Percentiles rank a stretch among this genome's conserved stretches.
Evolutionary conservation across 768 basidiomycete genomes (phyloP).

Genomic region (Tricholoma bakamatsutake): DNA sequence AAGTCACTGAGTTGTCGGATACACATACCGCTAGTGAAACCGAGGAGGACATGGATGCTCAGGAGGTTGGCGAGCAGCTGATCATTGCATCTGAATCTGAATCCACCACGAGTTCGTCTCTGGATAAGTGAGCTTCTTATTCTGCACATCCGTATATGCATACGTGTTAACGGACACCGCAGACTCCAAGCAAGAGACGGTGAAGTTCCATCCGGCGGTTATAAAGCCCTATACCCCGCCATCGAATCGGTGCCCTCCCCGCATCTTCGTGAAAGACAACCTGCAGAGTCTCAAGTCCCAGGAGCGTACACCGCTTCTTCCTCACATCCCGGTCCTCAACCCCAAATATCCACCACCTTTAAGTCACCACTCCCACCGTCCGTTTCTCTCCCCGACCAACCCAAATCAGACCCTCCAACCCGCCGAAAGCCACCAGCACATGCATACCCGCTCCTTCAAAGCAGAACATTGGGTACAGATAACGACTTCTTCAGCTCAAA

Average conservation of each 20-base stretch:
- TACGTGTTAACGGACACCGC: background rate
- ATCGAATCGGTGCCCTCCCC: constrained; percentile 6
- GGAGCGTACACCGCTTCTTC: background rate
- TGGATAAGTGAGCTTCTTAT: background rate
- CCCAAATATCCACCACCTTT: constrained; percentile 8
- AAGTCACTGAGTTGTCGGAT: background rate
- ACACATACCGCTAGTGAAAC: background rate
- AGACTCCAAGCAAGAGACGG: background rate
- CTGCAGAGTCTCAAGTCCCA: background rate
- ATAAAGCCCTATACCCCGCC: constrained; percentile 4
- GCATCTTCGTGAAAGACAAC: background rate
- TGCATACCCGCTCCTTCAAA: constrained; percentile 1
- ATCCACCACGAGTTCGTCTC: background rate
- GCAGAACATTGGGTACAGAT: constrained; percentile 1
- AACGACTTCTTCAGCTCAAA: constrained; percentile 11
- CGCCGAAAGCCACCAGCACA: background rate
- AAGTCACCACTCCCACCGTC: constrained; percentile 6
- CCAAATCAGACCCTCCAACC: background rate
- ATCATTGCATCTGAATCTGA: background rate
- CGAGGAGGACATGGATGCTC: background rate
- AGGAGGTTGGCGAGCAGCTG: background rate
- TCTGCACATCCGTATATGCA: background rate
- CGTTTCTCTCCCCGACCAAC: background rate
- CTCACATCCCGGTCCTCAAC: background rate
- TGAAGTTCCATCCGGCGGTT: background rate